Conservation (phyloP, 176 grass and related monocot genomes). For the Triticum dicoccoides region DNA sequence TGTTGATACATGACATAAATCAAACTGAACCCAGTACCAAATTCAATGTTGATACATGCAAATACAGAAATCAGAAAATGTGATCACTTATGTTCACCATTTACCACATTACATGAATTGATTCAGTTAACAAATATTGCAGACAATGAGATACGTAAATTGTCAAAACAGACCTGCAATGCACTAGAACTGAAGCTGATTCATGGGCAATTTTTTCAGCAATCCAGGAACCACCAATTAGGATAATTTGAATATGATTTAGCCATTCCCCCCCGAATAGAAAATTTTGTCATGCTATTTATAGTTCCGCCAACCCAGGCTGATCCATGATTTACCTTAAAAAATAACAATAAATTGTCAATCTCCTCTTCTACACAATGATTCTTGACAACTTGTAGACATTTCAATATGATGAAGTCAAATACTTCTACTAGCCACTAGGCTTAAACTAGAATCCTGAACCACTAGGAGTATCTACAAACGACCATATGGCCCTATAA, state of each 20-base stretch:
- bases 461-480: too few relatives aligned
- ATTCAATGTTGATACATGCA: not conserved
- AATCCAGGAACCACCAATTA: conserved; percentile 88
- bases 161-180: conserved; percentile 72
- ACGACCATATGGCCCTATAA: too few relatives aligned
- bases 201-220: conserved; percentile 66
- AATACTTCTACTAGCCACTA: not conserved
- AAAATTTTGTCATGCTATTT: conserved; percentile 86
- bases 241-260: conserved; percentile 77
- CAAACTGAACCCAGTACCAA: not conserved
- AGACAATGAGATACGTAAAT: not conserved
- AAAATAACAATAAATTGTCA: not conserved
- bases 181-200: conserved; percentile 86
- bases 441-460: too few relatives aligned
- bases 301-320: conserved; percentile 72
- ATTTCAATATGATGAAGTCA: not conserved
- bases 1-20: too few relatives aligned
- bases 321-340: conserved; percentile 70
- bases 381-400: not conserved
- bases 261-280: conserved; percentile 72
- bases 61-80: not conserved
- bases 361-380: not conserved
- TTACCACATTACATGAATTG: conserved; percentile 6
- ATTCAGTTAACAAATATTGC: conserved; percentile 2
- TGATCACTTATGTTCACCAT: not conserved